These are phyloP conservation scores for Orbilia oligospora DNA, from an alignment of 2,329 filamentous ascomycete genomes.

Conservation along the genomic window DNA sequence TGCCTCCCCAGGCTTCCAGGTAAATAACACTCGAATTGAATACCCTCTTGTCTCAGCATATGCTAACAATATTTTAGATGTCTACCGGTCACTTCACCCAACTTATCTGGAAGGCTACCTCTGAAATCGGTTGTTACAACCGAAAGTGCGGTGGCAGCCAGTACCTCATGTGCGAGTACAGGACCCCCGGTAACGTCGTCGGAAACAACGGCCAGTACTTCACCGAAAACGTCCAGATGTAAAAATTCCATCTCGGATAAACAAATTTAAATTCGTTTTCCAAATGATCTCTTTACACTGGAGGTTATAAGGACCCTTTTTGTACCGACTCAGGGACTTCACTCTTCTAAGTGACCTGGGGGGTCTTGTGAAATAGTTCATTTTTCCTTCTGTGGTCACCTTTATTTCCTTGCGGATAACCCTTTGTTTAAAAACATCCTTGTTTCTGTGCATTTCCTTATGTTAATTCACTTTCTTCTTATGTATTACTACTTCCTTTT, in stretches of 20 bases:
- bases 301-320: constrained; percentile 19
- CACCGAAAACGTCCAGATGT: constrained; percentile 52
- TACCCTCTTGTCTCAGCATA: neutral
- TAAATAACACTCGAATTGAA: constrained; percentile 36
- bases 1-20: constrained; percentile 71
- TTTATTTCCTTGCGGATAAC: constrained; percentile 38
- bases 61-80: constrained; percentile 40
- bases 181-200: constrained; percentile 48
- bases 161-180: constrained; percentile 60
- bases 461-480: constrained; percentile 31
- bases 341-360: constrained; percentile 19
- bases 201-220: constrained; percentile 54
- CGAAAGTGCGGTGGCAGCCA: constrained; percentile 47
- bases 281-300: constrained; percentile 23
- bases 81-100: constrained; percentile 69
- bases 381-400: constrained; percentile 28
- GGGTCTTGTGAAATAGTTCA: constrained; percentile 32
- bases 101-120: constrained; percentile 78
- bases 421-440: constrained; percentile 28
- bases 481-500: constrained; percentile 50
- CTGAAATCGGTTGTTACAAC: constrained; percentile 73
- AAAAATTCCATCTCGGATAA: constrained; percentile 25
- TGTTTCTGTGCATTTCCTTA: constrained; percentile 25
- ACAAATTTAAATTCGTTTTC: constrained; percentile 28
- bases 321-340: constrained; percentile 26